A percentile compares a stretch with the other conserved stretches of the same genome.
phyloP scores from a whole-genome alignment of 148 eudicot genomes.

The Rhododendron vialii region DNA sequence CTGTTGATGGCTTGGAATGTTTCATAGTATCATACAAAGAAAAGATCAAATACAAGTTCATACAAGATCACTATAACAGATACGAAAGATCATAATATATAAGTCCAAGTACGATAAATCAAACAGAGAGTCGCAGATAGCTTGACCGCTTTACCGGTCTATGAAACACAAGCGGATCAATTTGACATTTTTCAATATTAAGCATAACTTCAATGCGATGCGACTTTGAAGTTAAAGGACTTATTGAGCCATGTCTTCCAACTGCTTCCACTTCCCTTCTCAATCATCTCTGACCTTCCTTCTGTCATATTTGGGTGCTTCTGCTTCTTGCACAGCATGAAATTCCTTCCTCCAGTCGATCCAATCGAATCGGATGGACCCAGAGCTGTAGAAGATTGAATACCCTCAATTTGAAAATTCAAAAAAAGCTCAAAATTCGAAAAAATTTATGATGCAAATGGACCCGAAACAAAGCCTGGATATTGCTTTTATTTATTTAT shows the following conservation, averaged over 20 bases:
- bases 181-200: not conserved
- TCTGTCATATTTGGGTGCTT: conserved; percentile 23
- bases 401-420: conserved; percentile 11
- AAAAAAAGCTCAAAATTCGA: not conserved
- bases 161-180: not conserved
- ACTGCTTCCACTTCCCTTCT: conserved; percentile 13
- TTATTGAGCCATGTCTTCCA: conserved; percentile 57
- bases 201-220: conserved; percentile 4
- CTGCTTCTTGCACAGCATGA: conserved; percentile 50
- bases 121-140: not conserved
- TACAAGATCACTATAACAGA: no score
- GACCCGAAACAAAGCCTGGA: not conserved
- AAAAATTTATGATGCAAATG: not conserved
- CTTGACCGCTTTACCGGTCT: not conserved
- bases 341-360: conserved; percentile 46
- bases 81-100: not conserved
- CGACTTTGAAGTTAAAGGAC: conserved; percentile 28
- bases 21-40: not conserved
- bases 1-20: not conserved
- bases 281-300: conserved; percentile 21
- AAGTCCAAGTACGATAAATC: not conserved
- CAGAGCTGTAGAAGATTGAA: conserved; percentile 21
- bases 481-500: not conserved
- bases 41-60: not conserved
- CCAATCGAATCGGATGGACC: conserved; percentile 46